Percentiles rank a stretch among this genome's conserved stretches.
Conservation (phyloP, 2,329 filamentous ascomycete genomes). For the Hymenoscyphus fraxineus region DNA sequence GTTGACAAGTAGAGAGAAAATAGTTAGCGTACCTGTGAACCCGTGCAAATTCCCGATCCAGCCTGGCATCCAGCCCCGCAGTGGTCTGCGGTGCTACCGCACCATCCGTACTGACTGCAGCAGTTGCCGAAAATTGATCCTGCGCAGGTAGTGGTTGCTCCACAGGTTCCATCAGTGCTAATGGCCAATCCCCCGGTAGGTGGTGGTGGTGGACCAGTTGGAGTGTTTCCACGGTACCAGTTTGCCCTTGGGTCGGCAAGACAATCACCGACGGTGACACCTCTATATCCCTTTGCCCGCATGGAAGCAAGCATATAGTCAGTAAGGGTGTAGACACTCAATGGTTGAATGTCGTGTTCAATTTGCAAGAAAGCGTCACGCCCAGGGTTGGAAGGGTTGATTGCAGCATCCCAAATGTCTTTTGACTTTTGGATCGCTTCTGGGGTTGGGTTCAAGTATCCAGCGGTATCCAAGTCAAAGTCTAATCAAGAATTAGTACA, state of each 20-base stretch:
- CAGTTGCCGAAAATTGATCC: conserved; percentile 20
- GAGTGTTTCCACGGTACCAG: conserved; percentile 39
- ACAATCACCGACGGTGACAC: conserved; percentile 46
- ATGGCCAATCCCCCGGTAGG: conserved; percentile 3
- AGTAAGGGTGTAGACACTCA: conserved; percentile 37
- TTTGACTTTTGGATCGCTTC: conserved; percentile 45
- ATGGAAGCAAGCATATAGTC: conserved; percentile 36
- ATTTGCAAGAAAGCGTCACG: conserved; percentile 44
- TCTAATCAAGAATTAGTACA: conserved; percentile 30
- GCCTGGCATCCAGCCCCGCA: conserved; percentile 19
- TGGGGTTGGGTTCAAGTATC: conserved; percentile 44
- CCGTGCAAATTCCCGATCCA: conserved; percentile 15
- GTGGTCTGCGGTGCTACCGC: conserved; percentile 17
- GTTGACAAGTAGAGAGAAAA: neutral
- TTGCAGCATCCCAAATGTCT: conserved; percentile 35
- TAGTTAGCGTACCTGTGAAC: neutral
- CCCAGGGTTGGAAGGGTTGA: conserved; percentile 18
- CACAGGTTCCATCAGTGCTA: conserved; percentile 20
- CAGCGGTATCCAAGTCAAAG: conserved; percentile 44
- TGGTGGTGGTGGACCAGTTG: neutral
- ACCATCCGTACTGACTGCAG: conserved; percentile 18
- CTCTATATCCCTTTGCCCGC: conserved; percentile 36
- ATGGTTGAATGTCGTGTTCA: conserved; percentile 41
- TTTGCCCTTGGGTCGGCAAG: conserved; percentile 41
- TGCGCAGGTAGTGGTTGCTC: conserved; percentile 9